Evolutionary conservation across 1,284 basidiomycete species (phyloP).

Genomic region (Mycena sp.): DNA sequence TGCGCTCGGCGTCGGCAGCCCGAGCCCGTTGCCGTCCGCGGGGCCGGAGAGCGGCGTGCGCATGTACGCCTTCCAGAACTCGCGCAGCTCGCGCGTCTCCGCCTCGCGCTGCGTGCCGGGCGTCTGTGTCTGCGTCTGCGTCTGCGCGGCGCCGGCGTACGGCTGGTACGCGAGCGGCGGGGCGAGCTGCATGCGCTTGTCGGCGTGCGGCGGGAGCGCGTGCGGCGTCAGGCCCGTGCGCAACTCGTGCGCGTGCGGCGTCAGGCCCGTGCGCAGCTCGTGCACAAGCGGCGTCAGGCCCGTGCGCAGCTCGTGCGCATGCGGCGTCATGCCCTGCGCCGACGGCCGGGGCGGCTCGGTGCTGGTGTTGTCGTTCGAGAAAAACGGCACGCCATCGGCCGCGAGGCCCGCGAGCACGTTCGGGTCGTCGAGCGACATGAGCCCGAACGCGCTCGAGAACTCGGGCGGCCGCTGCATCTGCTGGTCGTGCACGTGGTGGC

Average conservation of each 20-base stretch:
- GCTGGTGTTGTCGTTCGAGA: no score
- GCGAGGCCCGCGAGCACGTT: conserved; percentile 68
- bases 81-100: conserved; percentile 67
- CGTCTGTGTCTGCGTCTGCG: conserved; percentile 12
- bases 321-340: conserved; percentile 13
- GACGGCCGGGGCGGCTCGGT: conserved; percentile 30
- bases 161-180: conserved; percentile 16
- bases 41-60: conserved; percentile 71
- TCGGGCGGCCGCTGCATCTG: conserved; percentile 21
- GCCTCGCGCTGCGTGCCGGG: conserved; percentile 46
- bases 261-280: conserved; percentile 7
- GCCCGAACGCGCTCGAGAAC: conserved; percentile 74
- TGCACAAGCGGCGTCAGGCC: not conserved
- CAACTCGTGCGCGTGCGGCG: not conserved
- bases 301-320: not conserved
- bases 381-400: conserved; percentile 67
- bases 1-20: conserved; percentile 34
- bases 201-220: not conserved
- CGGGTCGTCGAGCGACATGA: conserved; percentile 77
- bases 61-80: conserved; percentile 82
- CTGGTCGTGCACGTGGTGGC: not conserved
- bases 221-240: not conserved
- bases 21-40: conserved; percentile 30
- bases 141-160: not conserved
- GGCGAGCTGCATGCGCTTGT: conserved; percentile 8